Conservation (phyloP, 768 basidiomycete genomes). For the Calocera viscosa region DNA sequence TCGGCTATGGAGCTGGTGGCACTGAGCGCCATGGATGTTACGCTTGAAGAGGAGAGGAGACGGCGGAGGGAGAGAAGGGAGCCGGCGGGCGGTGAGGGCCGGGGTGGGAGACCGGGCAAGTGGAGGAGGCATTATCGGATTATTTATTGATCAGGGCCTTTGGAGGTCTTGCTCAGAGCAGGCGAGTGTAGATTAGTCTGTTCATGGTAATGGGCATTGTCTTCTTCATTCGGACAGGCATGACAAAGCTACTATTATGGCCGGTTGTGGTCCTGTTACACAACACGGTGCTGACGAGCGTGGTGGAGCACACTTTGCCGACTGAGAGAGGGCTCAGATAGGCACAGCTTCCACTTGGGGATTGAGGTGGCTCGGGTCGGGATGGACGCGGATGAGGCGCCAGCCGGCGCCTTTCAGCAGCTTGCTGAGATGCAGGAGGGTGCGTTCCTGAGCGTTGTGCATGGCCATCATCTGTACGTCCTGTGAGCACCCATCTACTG, state of each 20-base stretch:
- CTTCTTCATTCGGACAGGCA: too few species aligned
- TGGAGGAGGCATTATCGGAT: slow-evolving; percentile 7
- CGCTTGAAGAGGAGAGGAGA: not conserved
- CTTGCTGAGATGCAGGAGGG: slow-evolving; percentile 47
- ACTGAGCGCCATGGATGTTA: not conserved
- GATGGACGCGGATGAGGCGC: slow-evolving; percentile 42
- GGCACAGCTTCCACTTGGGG: not conserved
- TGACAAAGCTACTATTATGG: too few species aligned
- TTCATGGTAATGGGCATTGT: too few species aligned
- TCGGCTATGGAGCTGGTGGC: not conserved
- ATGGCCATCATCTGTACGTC: slow-evolving; percentile 48
- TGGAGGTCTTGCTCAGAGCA: too few species aligned
- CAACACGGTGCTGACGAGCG: too few species aligned
- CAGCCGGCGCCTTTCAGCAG: slow-evolving; percentile 48
- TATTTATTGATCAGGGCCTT: not conserved
- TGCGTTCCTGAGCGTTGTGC: slow-evolving; percentile 60
- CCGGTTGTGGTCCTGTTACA: too few species aligned
- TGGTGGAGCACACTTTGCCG: too few species aligned
- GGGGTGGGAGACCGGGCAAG: not conserved
- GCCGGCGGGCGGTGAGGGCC: not conserved
- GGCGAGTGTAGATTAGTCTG: too few species aligned
- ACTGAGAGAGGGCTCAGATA: not conserved
- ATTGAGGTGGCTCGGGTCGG: not conserved
- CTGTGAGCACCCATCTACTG: not conserved
- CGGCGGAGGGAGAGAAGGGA: not conserved